These are phyloP conservation scores for Mortierella sp. DNA, from an alignment of 371 early-diverging fungal genomes.

Conservation along the genomic window DNA sequence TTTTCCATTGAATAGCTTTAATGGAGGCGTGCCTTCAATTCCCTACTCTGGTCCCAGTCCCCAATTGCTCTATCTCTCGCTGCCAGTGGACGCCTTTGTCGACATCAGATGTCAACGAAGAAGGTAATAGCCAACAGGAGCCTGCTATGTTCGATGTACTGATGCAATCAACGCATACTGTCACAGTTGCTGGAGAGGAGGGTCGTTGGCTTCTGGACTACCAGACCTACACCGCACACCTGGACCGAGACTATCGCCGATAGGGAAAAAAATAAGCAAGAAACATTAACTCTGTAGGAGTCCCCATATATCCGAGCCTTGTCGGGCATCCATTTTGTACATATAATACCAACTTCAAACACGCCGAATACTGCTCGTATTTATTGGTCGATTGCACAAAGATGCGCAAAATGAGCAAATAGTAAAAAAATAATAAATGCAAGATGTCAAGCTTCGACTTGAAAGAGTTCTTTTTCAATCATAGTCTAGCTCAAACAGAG, in stretches of 20 bases:
- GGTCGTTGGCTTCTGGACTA: constrained; percentile 49
- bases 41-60: constrained; percentile 44
- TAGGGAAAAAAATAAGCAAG: background rate
- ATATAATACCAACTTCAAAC: background rate
- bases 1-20: constrained; percentile 22
- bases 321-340: background rate
- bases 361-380: background rate
- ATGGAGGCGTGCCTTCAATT: constrained; percentile 47
- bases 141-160: constrained; percentile 4
- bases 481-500: background rate
- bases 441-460: background rate
- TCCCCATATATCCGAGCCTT: background rate
- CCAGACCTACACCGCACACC: constrained; percentile 41
- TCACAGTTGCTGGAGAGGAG: constrained; percentile 23
- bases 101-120: background rate
- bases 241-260: constrained; percentile 34
- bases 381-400: background rate
- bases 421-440: background rate
- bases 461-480: background rate
- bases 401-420: background rate
- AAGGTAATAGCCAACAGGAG: background rate
- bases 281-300: background rate
- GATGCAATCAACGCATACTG: constrained; percentile 15
- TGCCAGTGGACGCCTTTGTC: constrained; percentile 41
- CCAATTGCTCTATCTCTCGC: constrained; percentile 50